These are phyloP conservation scores for Trypanosoma platydactyli DNA, from an alignment of 208 protist genomes.

Conservation along the genomic window DNA sequence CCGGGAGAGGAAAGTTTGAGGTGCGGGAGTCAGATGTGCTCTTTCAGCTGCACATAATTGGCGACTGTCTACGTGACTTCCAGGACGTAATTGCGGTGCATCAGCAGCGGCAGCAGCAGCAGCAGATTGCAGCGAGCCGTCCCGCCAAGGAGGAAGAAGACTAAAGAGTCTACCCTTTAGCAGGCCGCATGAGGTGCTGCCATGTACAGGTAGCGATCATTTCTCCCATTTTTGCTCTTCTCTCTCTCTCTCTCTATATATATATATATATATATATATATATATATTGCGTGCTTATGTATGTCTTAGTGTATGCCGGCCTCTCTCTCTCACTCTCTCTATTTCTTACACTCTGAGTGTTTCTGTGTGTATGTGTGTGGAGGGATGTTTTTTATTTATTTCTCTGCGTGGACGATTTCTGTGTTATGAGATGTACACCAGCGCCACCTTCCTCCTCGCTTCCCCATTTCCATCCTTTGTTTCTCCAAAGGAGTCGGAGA, in stretches of 20 bases:
- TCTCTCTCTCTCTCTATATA: not conserved
- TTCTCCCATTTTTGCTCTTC: not conserved
- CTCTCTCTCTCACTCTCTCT: not conserved
- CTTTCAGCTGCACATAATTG: slow-evolving; percentile 86
- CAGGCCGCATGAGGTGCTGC: not conserved
- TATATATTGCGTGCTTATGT: not conserved
- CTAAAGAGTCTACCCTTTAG: not conserved
- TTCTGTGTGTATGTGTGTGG: too few species aligned
- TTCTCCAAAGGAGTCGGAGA: too few species aligned
- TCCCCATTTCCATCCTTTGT: not conserved
- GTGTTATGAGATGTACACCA: too few species aligned
- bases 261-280: too few species aligned
- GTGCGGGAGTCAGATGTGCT: slow-evolving; percentile 65
- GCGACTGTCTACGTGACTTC: slow-evolving; percentile 91
- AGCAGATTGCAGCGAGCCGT: slow-evolving; percentile 23
- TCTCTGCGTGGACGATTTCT: too few species aligned
- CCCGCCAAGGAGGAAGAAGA: slow-evolving; percentile 24
- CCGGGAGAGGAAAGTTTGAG: slow-evolving; percentile 73
- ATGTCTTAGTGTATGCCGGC: not conserved
- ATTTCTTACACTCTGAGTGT: too few species aligned
- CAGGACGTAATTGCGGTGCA: slow-evolving; percentile 77
- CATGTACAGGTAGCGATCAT: slow-evolving; percentile 10
- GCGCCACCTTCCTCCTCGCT: not conserved
- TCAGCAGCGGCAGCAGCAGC: slow-evolving; percentile 42
- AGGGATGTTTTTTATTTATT: too few species aligned